Evolutionary conservation across 192 early-diverging fungal species (phyloP), one percentile per base, ranked within the genome.

Genomic region (Coemansia reversa): DNA sequence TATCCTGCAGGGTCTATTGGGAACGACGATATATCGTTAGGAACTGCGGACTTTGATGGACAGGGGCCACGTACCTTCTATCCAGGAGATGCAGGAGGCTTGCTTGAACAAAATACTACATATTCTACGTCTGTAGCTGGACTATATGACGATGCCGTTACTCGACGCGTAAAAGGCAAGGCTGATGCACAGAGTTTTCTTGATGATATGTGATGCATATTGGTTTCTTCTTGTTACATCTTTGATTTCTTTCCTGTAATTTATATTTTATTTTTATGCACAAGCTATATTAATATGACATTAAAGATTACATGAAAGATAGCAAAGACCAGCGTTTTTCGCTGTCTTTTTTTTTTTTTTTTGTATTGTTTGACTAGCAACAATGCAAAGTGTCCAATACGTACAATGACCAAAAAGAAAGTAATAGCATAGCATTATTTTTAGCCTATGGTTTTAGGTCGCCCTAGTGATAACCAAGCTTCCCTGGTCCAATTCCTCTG

Each of bases 91-190:
- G n/a, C 32, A 11, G 28, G 51, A 20, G 45, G 60, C 19, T 2
- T 55, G 23, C 51, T 76, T 27, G 67, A 76, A 25, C 60, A 63
- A 27, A 56, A 52, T 19, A 54, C 25, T 16, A 53, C 63, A 9
- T 53, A 50, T 35, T 33, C 51, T 27, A 55, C 67, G 5, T 33
- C 60, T 0, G 35, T 65, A 23, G 33, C 60, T 9, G 53, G 60
- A 8, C 51, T 69, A 20, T 54, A 66, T n/a, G 64, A 69, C 35
- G 73, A 76, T 22, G 60, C 29, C n/a, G 60, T 76, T 3, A 60
- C 60, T 1, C 56, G 67, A 14, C 67, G 64, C 1, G 64, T 68
- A 23, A 56, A 65, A 27, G 60, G 59, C 0, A 50, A 53, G 48
- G 55, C 49, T 5, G 60, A 66, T 49, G 39, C 35, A 11, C n/a